Evolutionary conservation across 2,329 filamentous ascomycete species (phyloP).

Genomic region (Didymella exigua): DNA sequence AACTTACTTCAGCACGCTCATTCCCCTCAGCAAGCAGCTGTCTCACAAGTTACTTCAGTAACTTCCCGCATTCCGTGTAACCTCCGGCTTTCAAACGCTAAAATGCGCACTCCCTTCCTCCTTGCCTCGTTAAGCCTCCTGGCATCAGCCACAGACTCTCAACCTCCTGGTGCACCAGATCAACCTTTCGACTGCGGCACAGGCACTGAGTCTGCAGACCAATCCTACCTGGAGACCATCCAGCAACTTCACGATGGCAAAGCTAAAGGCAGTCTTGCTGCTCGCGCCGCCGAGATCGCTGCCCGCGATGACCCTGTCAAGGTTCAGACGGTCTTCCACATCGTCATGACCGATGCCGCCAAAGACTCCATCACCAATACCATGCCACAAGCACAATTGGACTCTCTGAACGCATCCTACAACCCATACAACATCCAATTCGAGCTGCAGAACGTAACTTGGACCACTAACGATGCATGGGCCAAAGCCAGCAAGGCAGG

Average conservation of each 20-base stretch:
- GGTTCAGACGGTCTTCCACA: slow-evolving; percentile 54
- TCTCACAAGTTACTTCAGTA: slow-evolving; percentile 17
- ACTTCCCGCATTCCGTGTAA: slow-evolving; percentile 29
- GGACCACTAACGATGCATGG: slow-evolving; percentile 61
- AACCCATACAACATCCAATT: slow-evolving; percentile 59
- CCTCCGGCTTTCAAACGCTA: slow-evolving; percentile 17
- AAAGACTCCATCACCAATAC: slow-evolving; percentile 49
- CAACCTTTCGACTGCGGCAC: slow-evolving; percentile 54
- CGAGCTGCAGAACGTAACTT: slow-evolving; percentile 56
- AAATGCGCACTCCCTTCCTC: slow-evolving; percentile 38
- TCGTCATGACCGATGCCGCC: slow-evolving; percentile 47
- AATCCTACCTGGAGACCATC: slow-evolving; percentile 48
- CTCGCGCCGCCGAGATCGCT: slow-evolving; percentile 33
- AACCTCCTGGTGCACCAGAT: slow-evolving; percentile 18
- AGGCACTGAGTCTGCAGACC: slow-evolving; percentile 43
- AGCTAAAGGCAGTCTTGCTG: slow-evolving; percentile 31
- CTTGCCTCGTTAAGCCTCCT: slow-evolving; percentile 41
- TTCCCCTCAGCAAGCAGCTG: slow-evolving; percentile 17
- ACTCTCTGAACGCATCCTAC: slow-evolving; percentile 53
- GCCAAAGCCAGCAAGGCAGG: slow-evolving; percentile 49
- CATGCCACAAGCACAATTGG: slow-evolving; percentile 49
- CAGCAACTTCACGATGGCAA: slow-evolving; percentile 39
- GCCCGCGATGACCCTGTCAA: slow-evolving; percentile 41
- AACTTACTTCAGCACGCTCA: slow-evolving; percentile 20
- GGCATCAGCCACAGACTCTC: slow-evolving; percentile 23